Conservation (phyloP, 78 protist species). For the Dictyostelium discoideum region dicty_2.7 NC_007090.3:4438001-4438500, state of each 20-base stretch:
- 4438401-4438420: slow-evolving; percentile 29
- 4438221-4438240: too few species aligned
- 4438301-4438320: neutral
- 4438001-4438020: too few species aligned
- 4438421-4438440: slow-evolving; percentile 9
- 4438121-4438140: slow-evolving; percentile 33
- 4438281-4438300: neutral
- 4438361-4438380: neutral
- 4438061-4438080: neutral
- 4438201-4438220: slow-evolving; percentile 46
- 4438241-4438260: too few species aligned
- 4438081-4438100: slow-evolving; percentile 40
- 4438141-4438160: slow-evolving; percentile 48
- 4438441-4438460: slow-evolving; percentile 15
- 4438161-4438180: slow-evolving; percentile 10
- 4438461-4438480: slow-evolving; percentile 39
- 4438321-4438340: neutral
- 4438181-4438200: slow-evolving; percentile 44
- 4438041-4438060: neutral
- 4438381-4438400: slow-evolving; percentile 45
- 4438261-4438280: too few species aligned
- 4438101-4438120: slow-evolving; percentile 13
- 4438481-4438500: slow-evolving; percentile 19
- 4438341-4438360: slow-evolving; percentile 16
- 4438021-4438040: neutral